Evolutionary conservation across 2,329 filamentous ascomycete species (phyloP).

Genomic region (Colletotrichum tropicale): DNA sequence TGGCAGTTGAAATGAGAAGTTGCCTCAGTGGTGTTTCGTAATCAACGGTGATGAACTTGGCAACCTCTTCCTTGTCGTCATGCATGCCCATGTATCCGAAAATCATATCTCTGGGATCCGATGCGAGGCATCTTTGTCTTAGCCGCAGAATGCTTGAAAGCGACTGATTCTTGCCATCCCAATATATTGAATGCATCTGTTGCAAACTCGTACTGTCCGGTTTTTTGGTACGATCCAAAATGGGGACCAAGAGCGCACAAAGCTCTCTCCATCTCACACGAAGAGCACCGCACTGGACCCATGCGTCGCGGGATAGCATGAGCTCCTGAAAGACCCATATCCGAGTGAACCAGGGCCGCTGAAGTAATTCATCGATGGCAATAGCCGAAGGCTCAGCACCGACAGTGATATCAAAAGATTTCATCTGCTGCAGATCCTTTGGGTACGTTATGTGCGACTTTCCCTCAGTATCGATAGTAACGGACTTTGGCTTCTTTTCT

Average conservation of each 20-base stretch:
- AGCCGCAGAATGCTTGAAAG: not conserved
- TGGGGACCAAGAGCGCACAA: not conserved
- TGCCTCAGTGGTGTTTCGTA: not conserved
- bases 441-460: not conserved
- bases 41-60: not conserved
- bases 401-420: too few relatives aligned
- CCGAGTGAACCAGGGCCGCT: not conserved
- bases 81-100: not conserved
- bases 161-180: too few relatives aligned
- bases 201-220: not conserved
- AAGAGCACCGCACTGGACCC: not conserved
- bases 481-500: not conserved
- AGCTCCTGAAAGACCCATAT: not conserved
- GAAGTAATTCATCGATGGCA: not conserved
- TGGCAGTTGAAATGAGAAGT: not conserved
- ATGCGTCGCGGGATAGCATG: not conserved
- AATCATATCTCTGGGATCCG: not conserved
- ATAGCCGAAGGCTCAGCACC: too few relatives aligned
- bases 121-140: not conserved
- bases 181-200: not conserved
- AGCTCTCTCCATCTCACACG: not conserved
- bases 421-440: not conserved
- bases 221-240: not conserved
- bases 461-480: not conserved
- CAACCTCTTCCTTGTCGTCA: accelerated